Evolutionary conservation across 176 grass and related monocot genomes (phyloP).

Genomic region (Calamus simplicifolius): DNA sequence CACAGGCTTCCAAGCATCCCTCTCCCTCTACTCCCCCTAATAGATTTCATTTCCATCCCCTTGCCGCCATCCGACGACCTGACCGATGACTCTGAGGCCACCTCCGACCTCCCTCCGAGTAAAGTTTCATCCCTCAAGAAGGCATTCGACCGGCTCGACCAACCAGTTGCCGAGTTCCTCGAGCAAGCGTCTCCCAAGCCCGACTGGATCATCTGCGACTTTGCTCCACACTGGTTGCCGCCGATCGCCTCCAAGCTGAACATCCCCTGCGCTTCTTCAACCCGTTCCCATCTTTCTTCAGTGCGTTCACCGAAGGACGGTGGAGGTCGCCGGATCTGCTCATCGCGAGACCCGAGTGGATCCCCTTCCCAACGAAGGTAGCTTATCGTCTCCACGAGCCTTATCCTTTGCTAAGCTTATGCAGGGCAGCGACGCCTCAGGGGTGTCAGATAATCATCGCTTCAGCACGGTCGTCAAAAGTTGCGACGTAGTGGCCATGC

Average conservation of each 20-base stretch:
- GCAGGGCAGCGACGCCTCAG: constrained; percentile 18
- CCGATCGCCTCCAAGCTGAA: constrained; percentile 22
- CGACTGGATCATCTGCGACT: constrained; percentile 59
- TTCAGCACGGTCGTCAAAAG: neutral
- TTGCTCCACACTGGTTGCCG: constrained; percentile 42
- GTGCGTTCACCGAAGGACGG: constrained; percentile 1
- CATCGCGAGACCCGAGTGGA: constrained; percentile 27
- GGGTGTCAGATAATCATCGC: constrained; percentile 47
- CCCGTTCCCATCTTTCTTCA: constrained; percentile 23
- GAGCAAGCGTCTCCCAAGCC: neutral
- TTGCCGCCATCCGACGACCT: constrained; percentile 29
- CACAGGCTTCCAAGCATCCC: constrained; percentile 29
- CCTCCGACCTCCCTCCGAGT: constrained; percentile 47
- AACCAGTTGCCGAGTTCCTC: constrained; percentile 17
- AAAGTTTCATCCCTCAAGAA: constrained; percentile 25
- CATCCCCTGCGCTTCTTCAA: constrained; percentile 48
- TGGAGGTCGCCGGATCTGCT: constrained; percentile 20
- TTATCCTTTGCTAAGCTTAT: neutral
- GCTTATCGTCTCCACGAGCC: constrained; percentile 33
- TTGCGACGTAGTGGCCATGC: constrained; percentile 17
- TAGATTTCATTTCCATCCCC: constrained; percentile 30
- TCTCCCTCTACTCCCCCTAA: constrained; percentile 5
- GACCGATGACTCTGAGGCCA: constrained; percentile 30
- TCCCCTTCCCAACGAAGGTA: constrained; percentile 35
- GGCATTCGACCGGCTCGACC: constrained; percentile 42